phyloP scores from a whole-genome alignment of 2,329 filamentous ascomycete genomes.

The Sporothrix globosa region DNA sequence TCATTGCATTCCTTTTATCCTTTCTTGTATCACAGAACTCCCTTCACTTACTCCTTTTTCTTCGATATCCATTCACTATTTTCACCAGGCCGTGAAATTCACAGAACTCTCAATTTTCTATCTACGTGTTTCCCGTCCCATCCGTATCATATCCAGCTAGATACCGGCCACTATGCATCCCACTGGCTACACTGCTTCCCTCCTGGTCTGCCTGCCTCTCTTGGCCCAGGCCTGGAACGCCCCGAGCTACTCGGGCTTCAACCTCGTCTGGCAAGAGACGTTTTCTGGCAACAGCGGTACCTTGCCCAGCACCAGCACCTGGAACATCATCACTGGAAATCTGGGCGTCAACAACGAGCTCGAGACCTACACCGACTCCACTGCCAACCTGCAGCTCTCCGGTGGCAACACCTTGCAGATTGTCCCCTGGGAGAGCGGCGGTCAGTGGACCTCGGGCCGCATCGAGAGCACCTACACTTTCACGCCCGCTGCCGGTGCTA shows the following conservation, averaged over 20 bases:
- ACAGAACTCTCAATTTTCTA: no score
- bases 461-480: slow-evolving; percentile 54
- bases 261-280: slow-evolving; percentile 51
- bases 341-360: slow-evolving; percentile 55
- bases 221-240: slow-evolving; percentile 44
- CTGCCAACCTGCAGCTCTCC: slow-evolving; percentile 54
- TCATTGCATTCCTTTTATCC: slow-evolving; percentile 16
- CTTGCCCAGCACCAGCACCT: slow-evolving; percentile 46
- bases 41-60: background rate
- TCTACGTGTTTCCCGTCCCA: background rate
- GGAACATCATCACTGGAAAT: slow-evolving; percentile 52
- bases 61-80: background rate
- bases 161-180: slow-evolving; percentile 25
- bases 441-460: slow-evolving; percentile 56
- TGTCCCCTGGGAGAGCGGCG: slow-evolving; percentile 47
- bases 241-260: slow-evolving; percentile 49
- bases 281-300: slow-evolving; percentile 50
- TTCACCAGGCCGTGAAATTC: slow-evolving; percentile 19
- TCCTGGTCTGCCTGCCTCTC: slow-evolving; percentile 39
- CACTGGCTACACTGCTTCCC: slow-evolving; percentile 8
- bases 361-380: slow-evolving; percentile 52
- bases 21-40: slow-evolving; percentile 8
- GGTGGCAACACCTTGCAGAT: slow-evolving; percentile 57
- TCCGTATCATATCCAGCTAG: background rate
- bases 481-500: slow-evolving; percentile 48